Conservation (phyloP, 352 stramenopile species). For the Pythium graminicola region DNA sequence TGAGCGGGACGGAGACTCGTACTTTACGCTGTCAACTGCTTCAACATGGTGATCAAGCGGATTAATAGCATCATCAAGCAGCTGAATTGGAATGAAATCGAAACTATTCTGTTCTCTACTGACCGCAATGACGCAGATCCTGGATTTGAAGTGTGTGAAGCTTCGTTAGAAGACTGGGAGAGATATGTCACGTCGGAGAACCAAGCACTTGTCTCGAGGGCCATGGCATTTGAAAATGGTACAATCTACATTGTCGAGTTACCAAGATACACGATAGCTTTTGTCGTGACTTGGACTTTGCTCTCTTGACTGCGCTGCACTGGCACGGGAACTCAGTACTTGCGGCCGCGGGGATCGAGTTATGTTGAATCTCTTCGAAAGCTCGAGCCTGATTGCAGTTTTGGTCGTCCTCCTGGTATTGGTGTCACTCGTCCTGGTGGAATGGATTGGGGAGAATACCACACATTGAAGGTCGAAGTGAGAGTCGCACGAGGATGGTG, state of each 20-base stretch:
- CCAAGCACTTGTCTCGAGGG: constrained; percentile 4
- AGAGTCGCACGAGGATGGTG: neutral
- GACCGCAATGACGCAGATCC: constrained; percentile 7
- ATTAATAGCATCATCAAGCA: constrained; percentile 16
- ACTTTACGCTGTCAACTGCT: neutral
- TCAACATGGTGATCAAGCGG: constrained; percentile 10
- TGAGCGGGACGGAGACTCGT: neutral
- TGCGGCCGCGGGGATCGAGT: neutral
- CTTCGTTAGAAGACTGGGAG: constrained; percentile 17
- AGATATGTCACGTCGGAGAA: constrained; percentile 17
- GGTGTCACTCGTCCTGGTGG: neutral
- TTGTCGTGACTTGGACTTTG: neutral
- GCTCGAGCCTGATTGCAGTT: neutral
- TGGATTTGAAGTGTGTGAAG: constrained; percentile 18
- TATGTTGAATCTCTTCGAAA: neutral
- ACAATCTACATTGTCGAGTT: neutral
- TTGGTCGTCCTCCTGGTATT: neutral
- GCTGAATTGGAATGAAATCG: constrained; percentile 9
- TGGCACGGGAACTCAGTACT: neutral
- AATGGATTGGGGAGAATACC: neutral
- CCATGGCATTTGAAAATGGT: neutral
- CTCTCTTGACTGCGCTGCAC: neutral
- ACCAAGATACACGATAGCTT: neutral
- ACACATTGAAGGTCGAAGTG: neutral
- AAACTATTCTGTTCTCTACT: constrained; percentile 6